These are phyloP conservation scores for Aaosphaeria pasadenensis DNA, from an alignment of 2,329 filamentous ascomycete species.

Conservation along the genomic window DNA sequence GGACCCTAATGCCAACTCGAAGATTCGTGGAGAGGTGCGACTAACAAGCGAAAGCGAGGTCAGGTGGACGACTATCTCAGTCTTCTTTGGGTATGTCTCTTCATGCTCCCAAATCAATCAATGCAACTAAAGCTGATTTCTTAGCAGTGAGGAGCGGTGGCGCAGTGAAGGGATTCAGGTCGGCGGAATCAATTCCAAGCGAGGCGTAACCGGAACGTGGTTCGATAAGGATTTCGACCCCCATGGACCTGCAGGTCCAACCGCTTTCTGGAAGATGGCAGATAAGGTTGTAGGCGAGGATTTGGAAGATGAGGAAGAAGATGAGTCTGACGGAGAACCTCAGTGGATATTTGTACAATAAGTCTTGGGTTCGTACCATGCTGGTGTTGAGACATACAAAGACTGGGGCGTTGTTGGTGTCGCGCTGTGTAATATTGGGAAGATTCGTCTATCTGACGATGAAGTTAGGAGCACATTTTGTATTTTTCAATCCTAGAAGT, in stretches of 20 bases:
- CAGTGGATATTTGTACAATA: too few relatives aligned
- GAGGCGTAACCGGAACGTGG: constrained; percentile 73
- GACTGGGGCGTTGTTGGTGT: too few relatives aligned
- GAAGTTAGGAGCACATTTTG: too few relatives aligned
- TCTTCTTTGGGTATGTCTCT: constrained; percentile 51
- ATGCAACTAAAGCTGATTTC: constrained; percentile 14
- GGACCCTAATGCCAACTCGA: constrained; percentile 68
- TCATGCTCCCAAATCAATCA: background rate
- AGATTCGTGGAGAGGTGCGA: constrained; percentile 63
- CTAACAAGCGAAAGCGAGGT: constrained; percentile 69
- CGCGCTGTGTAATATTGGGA: too few relatives aligned
- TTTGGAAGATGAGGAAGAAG: background rate
- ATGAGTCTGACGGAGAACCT: background rate
- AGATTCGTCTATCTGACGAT: too few relatives aligned
- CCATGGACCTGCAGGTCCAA: constrained; percentile 70
- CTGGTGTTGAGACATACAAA: too few relatives aligned
- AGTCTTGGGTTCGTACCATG: too few relatives aligned
- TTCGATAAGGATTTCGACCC: constrained; percentile 70
- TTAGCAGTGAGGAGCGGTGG: constrained; percentile 67
- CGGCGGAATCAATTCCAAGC: constrained; percentile 61
- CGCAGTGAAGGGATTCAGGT: constrained; percentile 74
- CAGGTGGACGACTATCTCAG: constrained; percentile 68
- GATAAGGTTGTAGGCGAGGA: constrained; percentile 37
- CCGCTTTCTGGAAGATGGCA: constrained; percentile 73
- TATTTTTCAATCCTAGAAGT: too few relatives aligned